Base-by-base conservation (phyloP, 208 protist genomes). In the Leishmania guyanensis region DNA sequence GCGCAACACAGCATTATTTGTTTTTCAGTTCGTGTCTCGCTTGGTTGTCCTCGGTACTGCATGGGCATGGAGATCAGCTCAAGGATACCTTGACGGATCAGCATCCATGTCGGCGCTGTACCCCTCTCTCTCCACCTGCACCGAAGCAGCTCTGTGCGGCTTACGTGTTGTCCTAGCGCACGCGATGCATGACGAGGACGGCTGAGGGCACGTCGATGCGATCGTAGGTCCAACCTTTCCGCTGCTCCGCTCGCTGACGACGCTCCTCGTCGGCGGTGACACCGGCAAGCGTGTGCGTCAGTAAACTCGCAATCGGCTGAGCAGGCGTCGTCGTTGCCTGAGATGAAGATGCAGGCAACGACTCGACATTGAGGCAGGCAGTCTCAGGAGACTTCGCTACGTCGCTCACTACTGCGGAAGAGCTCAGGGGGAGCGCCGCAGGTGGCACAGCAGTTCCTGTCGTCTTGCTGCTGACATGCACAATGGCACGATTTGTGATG, bases 191-290 rank as follows among this genome's bases (percentile, higher is more conserved):
- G 10, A 85, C 68, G 0, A 86, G 80, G 36, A 89, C 77, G 26
- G 51, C 80, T 17, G 83, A 64, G 53, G 84, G 93, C 10, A 94
- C 87, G 26, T 89, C 84, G 70, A 96, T 81, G 36, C 82, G 53
- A 29, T 86, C 79, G 77, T 95, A 95, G 3, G 43, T 9, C 88
- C 89, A 93, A 14, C 77, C 82, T 46, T 81, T 77, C 48, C 75
- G 78, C 51, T 86, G 79, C 64, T 85, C 84, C 56, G 72, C 74
- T 50, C 80, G 84, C 33, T 29, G 29, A 14, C 69, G 70, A 3
- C 92, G 90, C 29, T 81, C 81, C 70, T 93, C 94, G 75, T 97
- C 94, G 0, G 91, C 89, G 26, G 87, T 93, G 29, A 95, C 75
- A 54, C 94, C 94, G 4, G 81, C 90, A 16, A 72, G 43, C 0